Base-by-base conservation (phyloP, 768 basidiomycete species). In the Hortiboletus campestris region DNA sequence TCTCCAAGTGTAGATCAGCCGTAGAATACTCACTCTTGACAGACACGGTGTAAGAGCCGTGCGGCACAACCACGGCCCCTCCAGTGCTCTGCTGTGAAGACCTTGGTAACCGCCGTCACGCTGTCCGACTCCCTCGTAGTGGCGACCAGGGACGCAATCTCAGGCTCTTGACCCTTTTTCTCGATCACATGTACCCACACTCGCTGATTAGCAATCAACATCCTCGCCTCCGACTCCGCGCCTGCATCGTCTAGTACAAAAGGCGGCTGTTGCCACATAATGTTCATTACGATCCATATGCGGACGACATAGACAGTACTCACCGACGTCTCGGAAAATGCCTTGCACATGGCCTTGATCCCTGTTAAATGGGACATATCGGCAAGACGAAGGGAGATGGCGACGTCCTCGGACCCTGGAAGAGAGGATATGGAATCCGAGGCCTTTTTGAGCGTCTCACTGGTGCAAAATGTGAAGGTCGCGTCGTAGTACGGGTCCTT, bases 31-130 rank as follows among this genome's bases (percentile, higher is more conserved):
- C 63, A 86, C 80, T 81, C 66, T 53, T 76, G 69, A 58, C 80
- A 83, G 22, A 89, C 85, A 8, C 74, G 72, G 3, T 83, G 75
- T 0, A 86, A 78, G 14, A 91, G 79, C 4, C 80, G 76, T 60
- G 81, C 81, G 0, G 89, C 89, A 60, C 79, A 86, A 1, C 84
- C 80, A 0, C 67, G 72, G 1, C 78, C 67, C 32, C 85, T 74
- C 77, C 81, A 85, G 1, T 61, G 38, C 0, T 79, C 75, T 42
- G 78, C 71, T 0, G 89, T 90, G 64, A 76, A 86, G 0, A 91
- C 89, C 67, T 91, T 91, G 45, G 85, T 86, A 43, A 92, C 83
- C 0, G 85, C 81, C 4, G 82, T 81, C 22, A 86, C 78, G 6
- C 62, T 74, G 1, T 76, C 74, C 28, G 77, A 83, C 57, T 83